Evolutionary conservation across 2,329 filamentous ascomycete species (phyloP).

Genomic region (Ophiostoma piceae): DNA sequence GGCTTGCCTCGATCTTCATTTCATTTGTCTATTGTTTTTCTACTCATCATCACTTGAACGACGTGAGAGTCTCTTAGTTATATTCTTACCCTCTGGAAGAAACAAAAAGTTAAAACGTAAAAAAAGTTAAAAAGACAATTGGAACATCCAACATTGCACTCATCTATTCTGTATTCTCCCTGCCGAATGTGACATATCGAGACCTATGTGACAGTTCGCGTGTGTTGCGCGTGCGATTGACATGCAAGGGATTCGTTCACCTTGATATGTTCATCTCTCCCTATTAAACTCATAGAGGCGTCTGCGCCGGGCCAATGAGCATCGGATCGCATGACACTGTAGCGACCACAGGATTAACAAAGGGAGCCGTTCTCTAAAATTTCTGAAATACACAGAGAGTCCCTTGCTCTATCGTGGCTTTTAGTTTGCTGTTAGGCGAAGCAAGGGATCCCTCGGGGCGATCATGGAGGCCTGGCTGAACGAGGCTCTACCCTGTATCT

Average conservation of each 20-base stretch:
- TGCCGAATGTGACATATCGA: background rate
- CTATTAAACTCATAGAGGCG: too few species aligned
- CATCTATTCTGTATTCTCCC: constrained; percentile 4
- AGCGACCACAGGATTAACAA: background rate
- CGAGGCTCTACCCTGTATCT: too few species aligned
- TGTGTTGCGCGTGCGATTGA: background rate
- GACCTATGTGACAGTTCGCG: background rate
- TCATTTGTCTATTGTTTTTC: background rate
- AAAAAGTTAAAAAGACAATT: constrained; percentile 18
- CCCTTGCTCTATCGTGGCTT: background rate
- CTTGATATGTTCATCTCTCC: background rate
- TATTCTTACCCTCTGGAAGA: background rate
- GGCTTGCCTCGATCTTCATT: background rate
- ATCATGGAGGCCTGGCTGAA: background rate
- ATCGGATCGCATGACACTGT: background rate
- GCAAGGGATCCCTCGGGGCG: background rate
- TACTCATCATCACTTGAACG: background rate
- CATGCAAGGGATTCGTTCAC: background rate
- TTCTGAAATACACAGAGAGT: background rate
- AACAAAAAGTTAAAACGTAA: background rate
- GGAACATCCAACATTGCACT: constrained; percentile 28
- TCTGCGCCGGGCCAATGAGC: background rate
- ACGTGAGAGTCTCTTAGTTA: background rate
- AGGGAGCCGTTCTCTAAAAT: background rate
- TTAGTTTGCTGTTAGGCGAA: background rate